phyloP scores from a whole-genome alignment of 495 filamentous ascomycete genomes.

The Xylaria intraflava region DNA sequence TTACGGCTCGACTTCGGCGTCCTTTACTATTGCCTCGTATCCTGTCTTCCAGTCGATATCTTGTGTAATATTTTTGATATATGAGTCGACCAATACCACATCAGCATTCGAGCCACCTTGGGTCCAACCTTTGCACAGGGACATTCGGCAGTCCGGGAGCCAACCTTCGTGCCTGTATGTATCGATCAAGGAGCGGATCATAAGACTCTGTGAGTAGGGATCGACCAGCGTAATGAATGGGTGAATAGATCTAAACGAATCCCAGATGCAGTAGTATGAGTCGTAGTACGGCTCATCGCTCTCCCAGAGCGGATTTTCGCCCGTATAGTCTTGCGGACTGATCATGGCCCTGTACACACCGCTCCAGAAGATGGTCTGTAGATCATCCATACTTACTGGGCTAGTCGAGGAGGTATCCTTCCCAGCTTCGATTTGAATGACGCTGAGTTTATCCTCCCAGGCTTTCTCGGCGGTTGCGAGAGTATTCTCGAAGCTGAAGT shows the following conservation, averaged over 20 bases:
- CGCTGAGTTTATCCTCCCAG: slow-evolving; percentile 55
- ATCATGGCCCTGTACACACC: slow-evolving; percentile 59
- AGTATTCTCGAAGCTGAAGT: slow-evolving; percentile 50
- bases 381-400: slow-evolving; percentile 36
- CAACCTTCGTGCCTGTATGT: slow-evolving; percentile 61
- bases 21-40: slow-evolving; percentile 59
- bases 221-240: slow-evolving; percentile 61
- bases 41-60: slow-evolving; percentile 58
- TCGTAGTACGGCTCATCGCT: slow-evolving; percentile 67
- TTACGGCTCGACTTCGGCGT: slow-evolving; percentile 59
- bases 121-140: slow-evolving; percentile 57
- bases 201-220: slow-evolving; percentile 53
- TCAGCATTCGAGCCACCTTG: slow-evolving; percentile 71
- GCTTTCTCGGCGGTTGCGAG: slow-evolving; percentile 41
- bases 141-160: slow-evolving; percentile 60
- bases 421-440: slow-evolving; percentile 43
- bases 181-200: slow-evolving; percentile 60
- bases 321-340: slow-evolving; percentile 65
- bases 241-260: slow-evolving; percentile 60
- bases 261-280: slow-evolving; percentile 65
- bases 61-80: slow-evolving; percentile 54
- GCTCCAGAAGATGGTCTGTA: slow-evolving; percentile 57
- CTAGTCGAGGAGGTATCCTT: slow-evolving; percentile 34
- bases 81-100: slow-evolving; percentile 58
- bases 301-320: slow-evolving; percentile 65